Conservation (phyloP, 768 basidiomycete genomes). For the Mycena leptocephala region DNA sequence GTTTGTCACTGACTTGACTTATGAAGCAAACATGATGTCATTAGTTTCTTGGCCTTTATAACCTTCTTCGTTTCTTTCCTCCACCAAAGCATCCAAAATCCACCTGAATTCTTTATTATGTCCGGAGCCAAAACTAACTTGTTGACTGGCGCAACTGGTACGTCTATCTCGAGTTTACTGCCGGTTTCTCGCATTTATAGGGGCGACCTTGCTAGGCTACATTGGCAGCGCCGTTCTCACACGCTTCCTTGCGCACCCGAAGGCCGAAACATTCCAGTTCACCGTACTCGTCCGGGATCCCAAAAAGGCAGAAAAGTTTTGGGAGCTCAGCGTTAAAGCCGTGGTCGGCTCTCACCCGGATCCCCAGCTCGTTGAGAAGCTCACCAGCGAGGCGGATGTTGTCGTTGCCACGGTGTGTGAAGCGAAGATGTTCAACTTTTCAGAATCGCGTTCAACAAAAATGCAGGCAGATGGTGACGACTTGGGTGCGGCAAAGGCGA, state of each 20-base stretch:
- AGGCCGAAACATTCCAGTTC: slow-evolving; percentile 53
- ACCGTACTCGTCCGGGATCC: slow-evolving; percentile 62
- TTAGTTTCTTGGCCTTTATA: too few species aligned
- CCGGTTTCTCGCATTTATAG: background rate
- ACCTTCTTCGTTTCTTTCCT: too few species aligned
- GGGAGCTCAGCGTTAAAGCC: slow-evolving; percentile 53
- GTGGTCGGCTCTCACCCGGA: slow-evolving; percentile 66
- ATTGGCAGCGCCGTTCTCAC: slow-evolving; percentile 64
- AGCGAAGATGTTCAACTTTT: background rate
- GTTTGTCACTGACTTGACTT: too few species aligned
- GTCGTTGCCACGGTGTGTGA: slow-evolving; percentile 18
- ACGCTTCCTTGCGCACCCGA: slow-evolving; percentile 59
- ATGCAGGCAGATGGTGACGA: slow-evolving; percentile 66
- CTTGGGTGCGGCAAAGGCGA: slow-evolving; percentile 58
- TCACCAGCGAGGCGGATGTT: slow-evolving; percentile 55
- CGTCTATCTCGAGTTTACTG: background rate
- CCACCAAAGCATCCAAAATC: too few species aligned
- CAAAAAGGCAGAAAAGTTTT: slow-evolving; percentile 63
- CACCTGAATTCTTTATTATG: too few species aligned
- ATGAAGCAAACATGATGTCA: too few species aligned
- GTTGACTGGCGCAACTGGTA: slow-evolving; percentile 65
- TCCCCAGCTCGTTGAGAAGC: slow-evolving; percentile 55
- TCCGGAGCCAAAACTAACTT: slow-evolving; percentile 52
- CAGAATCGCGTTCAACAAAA: background rate
- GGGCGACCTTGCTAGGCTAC: slow-evolving; percentile 64